Evolutionary conservation across 2,329 filamentous ascomycete species (phyloP), one percentile per base, ranked within the genome.

Genomic region (Ophiosphaerella narmari): DNA sequence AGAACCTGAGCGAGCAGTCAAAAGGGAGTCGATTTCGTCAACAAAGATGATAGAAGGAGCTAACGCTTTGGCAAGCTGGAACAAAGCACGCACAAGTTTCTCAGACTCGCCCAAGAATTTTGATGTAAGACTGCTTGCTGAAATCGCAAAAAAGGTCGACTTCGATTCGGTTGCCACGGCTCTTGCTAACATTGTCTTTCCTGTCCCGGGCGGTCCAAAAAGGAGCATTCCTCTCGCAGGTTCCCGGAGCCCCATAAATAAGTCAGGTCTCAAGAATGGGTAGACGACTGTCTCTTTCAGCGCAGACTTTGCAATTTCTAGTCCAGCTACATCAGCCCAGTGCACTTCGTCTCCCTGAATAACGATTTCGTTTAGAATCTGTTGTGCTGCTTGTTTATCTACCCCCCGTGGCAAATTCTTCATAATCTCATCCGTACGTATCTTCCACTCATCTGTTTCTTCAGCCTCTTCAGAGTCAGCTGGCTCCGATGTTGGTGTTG

Each of bases 11-110:
- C 94, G 82, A 13, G 91, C 86, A 1, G 91, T 96, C 0, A 99
- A 81, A 0, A 99, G 78, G 0, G 92, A 96, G 71, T 99, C 94
- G 55, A 99, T 99, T 71, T 99, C 94, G 66, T 99, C 94, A 4
- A 99, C 91, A 62, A 99, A 99, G 50, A 99, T 97, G 70, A 99
- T 97, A 54, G 89, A 94, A 0, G 94, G 94, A 0, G 94, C 91
- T 38, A 97, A 81, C 32, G 86, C 81, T 71, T 95, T 95, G 5
- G 94, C 92, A n/a, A 97, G 78, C 0, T 85, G 84, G 70, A 99
- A 99, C 0, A 99, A 79, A 3, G 94, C 94, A 32, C 91, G 86
- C 2, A 99, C 94, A 4, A 99, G 84, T 74, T 99, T 99, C 74
- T 99, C 94, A 0, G 90, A 95, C 70, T 99, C 94, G 38, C 94